These are phyloP conservation scores for Emericellopsis cladophorae DNA, from an alignment of 2,329 filamentous ascomycete species.

Conservation along the genomic window DNA sequence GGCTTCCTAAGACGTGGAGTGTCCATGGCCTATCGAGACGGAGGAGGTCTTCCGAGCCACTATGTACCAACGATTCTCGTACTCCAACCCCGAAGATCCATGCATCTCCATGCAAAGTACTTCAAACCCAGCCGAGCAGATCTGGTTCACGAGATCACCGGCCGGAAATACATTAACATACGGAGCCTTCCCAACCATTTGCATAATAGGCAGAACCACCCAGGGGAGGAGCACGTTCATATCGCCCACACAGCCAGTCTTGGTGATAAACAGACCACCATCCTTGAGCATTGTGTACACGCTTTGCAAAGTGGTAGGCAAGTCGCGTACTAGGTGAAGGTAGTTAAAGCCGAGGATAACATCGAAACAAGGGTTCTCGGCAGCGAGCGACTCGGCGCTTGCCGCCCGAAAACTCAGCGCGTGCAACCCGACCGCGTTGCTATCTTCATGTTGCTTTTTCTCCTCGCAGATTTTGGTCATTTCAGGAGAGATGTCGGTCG, in stretches of 20 bases:
- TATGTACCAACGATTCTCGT: no score
- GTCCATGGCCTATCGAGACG: no score
- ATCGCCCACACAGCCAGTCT: slow-evolving; percentile 6
- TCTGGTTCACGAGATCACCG: no score
- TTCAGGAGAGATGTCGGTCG: slow-evolving; percentile 3
- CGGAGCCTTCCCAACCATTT: no score
- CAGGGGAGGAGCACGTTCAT: neutral
- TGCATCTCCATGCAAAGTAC: no score
- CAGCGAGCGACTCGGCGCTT: slow-evolving; percentile 4
- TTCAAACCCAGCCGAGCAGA: no score
- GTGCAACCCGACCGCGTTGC: neutral
- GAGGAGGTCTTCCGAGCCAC: no score
- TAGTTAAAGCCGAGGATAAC: slow-evolving; percentile 8
- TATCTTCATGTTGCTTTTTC: neutral
- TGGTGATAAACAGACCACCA: slow-evolving; percentile 7
- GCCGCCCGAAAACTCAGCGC: slow-evolving; percentile 4
- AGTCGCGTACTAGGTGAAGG: slow-evolving; percentile 7
- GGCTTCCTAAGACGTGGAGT: no score
- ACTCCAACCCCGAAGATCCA: no score
- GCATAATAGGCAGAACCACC: no score
- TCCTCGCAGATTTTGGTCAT: slow-evolving; percentile 2
- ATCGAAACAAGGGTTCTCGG: slow-evolving; percentile 3
- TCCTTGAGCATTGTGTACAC: slow-evolving; percentile 4
- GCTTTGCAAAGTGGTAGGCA: slow-evolving; percentile 3
- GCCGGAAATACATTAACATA: no score